Percentiles rank a stretch among this genome's conserved stretches.
phyloP scores from a whole-genome alignment of 257 asterid species.

The Nicotiana tabacum region DNA sequence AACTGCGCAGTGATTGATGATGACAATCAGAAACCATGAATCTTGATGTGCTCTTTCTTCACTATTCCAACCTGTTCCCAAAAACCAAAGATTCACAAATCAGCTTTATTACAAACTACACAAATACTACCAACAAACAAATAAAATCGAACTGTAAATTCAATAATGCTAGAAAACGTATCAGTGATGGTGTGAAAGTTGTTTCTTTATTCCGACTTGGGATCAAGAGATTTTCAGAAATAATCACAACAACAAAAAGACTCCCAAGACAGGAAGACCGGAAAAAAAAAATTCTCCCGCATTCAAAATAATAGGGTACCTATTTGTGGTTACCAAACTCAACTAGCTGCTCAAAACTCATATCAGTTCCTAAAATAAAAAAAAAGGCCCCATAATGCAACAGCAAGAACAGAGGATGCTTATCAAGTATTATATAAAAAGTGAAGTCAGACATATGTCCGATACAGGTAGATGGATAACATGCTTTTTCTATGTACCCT shows the following conservation, averaged over 20 bases:
- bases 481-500: not conserved
- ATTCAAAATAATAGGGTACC: not conserved
- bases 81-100: not conserved
- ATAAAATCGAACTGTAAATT: not conserved
- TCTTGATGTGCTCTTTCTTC: slow-evolving; percentile 44
- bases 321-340: not conserved
- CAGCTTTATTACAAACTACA: not conserved
- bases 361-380: not conserved
- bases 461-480: not conserved
- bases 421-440: not conserved
- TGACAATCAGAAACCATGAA: slow-evolving; percentile 39
- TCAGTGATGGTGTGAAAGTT: not conserved
- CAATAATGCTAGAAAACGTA: not conserved
- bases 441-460: not conserved
- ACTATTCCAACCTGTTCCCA: slow-evolving; percentile 32
- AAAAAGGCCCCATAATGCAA: not conserved
- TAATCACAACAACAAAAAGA: not conserved
- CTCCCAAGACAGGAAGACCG: not conserved
- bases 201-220: not conserved
- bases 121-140: not conserved
- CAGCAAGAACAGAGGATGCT: not conserved
- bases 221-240: not conserved
- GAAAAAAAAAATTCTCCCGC: not conserved
- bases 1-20: not conserved
- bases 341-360: not conserved